A percentile compares a stretch with the other conserved stretches of the same genome.
These are phyloP conservation scores for Xylaria telfairii DNA, from an alignment of 495 filamentous ascomycete genomes.

Conservation along the genomic window DNA sequence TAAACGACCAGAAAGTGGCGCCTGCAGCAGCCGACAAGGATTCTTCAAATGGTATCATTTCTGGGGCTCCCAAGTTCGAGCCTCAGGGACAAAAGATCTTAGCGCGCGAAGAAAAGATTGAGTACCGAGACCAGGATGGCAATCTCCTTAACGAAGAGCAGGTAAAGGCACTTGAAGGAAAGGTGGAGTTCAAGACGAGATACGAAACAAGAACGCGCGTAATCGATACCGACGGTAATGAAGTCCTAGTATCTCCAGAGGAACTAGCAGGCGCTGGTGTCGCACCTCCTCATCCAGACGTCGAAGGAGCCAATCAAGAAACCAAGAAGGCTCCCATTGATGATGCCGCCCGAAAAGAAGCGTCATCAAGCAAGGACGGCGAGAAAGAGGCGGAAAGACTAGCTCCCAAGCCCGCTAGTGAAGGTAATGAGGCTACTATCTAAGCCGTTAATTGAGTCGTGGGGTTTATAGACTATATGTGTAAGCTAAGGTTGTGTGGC, in stretches of 20 bases:
- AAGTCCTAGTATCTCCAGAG: conserved; percentile 56
- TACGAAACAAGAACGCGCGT: conserved; percentile 91
- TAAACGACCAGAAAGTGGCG: conserved; percentile 34
- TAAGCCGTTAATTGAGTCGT: conserved; percentile 12
- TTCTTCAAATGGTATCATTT: conserved; percentile 43
- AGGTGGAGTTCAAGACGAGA: conserved; percentile 91
- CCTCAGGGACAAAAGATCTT: conserved; percentile 60
- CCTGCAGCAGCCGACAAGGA: conserved; percentile 31
- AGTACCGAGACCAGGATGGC: conserved; percentile 94
- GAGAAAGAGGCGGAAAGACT: conserved; percentile 62
- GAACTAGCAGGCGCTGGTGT: conserved; percentile 46
- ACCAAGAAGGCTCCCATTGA: conserved; percentile 54
- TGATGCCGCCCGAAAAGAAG: conserved; percentile 53
- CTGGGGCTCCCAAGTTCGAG: conserved; percentile 48
- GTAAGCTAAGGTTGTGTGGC: conserved; percentile 1
- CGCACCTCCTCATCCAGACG: conserved; percentile 84
- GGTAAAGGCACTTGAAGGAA: conserved; percentile 83
- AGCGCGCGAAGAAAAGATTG: conserved; percentile 79
- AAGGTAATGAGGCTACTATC: conserved; percentile 69
- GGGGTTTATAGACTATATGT: conserved; percentile 10
- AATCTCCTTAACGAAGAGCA: conserved; percentile 84
- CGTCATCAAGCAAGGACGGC: conserved; percentile 68
- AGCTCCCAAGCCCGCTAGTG: conserved; percentile 75
- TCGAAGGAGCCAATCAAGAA: conserved; percentile 73
- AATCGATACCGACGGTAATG: conserved; percentile 77